These are phyloP conservation scores for Calonectria naviculata DNA, from an alignment of 2,329 filamentous ascomycete genomes.

Conservation along the genomic window DNA sequence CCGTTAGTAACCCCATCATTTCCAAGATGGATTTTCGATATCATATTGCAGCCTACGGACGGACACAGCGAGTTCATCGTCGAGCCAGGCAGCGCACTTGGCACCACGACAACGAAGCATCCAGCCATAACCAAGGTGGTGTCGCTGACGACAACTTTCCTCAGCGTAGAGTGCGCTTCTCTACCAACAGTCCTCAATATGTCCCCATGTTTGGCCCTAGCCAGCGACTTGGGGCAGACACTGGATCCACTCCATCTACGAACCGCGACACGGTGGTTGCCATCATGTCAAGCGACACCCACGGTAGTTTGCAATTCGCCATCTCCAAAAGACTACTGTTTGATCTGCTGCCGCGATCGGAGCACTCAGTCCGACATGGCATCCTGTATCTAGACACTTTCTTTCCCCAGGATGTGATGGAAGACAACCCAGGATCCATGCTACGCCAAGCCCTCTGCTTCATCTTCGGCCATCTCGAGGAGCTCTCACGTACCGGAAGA, in stretches of 20 bases:
- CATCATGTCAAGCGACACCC: too few species aligned
- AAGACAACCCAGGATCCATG: not conserved
- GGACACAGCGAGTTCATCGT: not conserved
- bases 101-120: not conserved
- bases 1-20: not conserved
- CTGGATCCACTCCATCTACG: not conserved
- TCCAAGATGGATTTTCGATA: not conserved
- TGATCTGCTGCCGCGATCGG: constrained; percentile 26
- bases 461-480: constrained; percentile 31
- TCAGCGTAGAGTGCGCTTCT: too few species aligned
- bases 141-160: too few species aligned
- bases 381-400: constrained; percentile 25
- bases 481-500: constrained; percentile 17
- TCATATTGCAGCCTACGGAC: not conserved
- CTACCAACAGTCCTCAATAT: not conserved
- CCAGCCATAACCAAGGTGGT: too few species aligned
- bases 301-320: constrained; percentile 7
- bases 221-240: not conserved
- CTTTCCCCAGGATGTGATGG: constrained; percentile 15
- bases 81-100: not conserved
- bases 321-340: constrained; percentile 22
- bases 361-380: constrained; percentile 21
- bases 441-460: constrained; percentile 29
- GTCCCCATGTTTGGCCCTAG: not conserved
- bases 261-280: not conserved